Evolutionary conservation across 225 moss, liverwort and hornwort genomes (phyloP), one percentile per base, ranked within the genome.

Genomic region (Asterella californica): DNA sequence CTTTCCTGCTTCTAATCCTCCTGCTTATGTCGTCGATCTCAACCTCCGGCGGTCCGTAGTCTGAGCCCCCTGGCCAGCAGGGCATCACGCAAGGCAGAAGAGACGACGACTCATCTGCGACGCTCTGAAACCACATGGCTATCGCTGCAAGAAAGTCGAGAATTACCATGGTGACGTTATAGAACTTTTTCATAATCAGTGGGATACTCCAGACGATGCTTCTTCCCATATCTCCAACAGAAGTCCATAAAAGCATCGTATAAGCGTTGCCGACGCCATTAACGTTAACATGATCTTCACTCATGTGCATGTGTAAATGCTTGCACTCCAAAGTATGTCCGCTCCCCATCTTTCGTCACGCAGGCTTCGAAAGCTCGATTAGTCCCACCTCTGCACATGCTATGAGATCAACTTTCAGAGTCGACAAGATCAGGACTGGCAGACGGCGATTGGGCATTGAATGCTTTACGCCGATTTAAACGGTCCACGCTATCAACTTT

Each of bases 21-120:
- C 71, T 42, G 10, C n/a, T n/a, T n/a, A 38, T 21, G 27, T 71
- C 71, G 1, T 71, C 71, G 38, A 71, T 47, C 27, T 71, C 71
- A 2, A 71, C 38, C 71, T 71, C 71, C 42, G 71, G 71, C 47
- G 71, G 71, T 45, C 71, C 71, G n/a, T 71, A 71, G 45, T 71
- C 71, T 27, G 71, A 42, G 38, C 71, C 71, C 19, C 71, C 71
- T 71, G 71, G 71, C 71, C 71, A 71, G 71, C 71, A 71, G 45
- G 71, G 71, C 71, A 27, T 71, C 45, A 46, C 45, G 42, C 42
- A 71, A 24, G 38, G 71, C 47, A 71, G 38, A 10, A 71, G 45
- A 22, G 42, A 15, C 19, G 71, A 71, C 0, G 71, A 71, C 45
- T 71, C 71, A 71, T 71, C 71, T 25, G 71, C 71, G 1, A 71